Conservation (phyloP, 202 grass and related monocot species). For the Eragrostis tef region DNA sequence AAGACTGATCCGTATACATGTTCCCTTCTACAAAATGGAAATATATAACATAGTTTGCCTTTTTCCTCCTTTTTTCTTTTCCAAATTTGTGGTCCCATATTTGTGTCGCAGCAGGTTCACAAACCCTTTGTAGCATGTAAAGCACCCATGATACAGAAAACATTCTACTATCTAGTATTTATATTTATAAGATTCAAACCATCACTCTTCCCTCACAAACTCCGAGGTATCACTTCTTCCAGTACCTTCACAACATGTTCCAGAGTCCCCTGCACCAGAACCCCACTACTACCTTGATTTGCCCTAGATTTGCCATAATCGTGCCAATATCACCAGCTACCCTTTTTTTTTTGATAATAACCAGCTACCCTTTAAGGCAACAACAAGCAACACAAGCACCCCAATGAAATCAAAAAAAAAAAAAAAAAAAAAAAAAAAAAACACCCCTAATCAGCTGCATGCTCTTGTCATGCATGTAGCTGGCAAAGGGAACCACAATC, state of each 20-base stretch:
- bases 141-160: conserved; percentile 3
- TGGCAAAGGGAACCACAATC: background rate
- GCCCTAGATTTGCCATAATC: no score
- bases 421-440: no score
- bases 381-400: background rate
- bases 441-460: background rate
- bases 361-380: no score
- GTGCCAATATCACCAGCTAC: no score
- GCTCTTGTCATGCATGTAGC: background rate
- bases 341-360: no score
- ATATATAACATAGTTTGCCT: background rate
- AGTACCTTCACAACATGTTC: background rate
- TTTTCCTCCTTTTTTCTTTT: background rate
- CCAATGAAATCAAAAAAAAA: no score
- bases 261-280: background rate
- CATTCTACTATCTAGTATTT: background rate
- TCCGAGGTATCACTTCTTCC: background rate
- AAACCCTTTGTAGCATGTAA: background rate
- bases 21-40: background rate
- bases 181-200: background rate
- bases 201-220: background rate
- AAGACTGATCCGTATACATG: background rate
- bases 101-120: background rate
- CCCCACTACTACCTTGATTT: background rate
- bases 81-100: background rate